Percentiles rank a stretch among this genome's conserved stretches.
phyloP scores from a whole-genome alignment of 2,329 filamentous ascomycete species.

The Fulvia fulva region DNA sequence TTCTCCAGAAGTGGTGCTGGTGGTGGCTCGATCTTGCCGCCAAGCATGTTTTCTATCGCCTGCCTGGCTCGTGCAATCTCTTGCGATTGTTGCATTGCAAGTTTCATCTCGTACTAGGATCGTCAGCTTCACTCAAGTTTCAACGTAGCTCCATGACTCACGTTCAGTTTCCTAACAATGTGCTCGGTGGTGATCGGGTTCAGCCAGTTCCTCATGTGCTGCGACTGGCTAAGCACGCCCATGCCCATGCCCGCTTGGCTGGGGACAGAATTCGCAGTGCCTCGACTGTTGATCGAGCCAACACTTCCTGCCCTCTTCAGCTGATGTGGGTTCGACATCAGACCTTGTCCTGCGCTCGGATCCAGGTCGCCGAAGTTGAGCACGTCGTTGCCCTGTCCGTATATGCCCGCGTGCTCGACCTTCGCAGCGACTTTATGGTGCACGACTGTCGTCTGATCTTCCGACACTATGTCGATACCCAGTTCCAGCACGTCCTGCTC shows the following conservation, averaged over 20 bases:
- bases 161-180: conserved; percentile 81
- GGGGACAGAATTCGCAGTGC: conserved; percentile 55
- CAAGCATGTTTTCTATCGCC: conserved; percentile 72
- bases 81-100: conserved; percentile 79
- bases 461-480: conserved; percentile 96
- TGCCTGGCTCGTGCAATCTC: conserved; percentile 79
- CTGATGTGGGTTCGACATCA: conserved; percentile 62
- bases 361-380: conserved; percentile 92
- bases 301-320: conserved; percentile 56
- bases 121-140: conserved; percentile 23
- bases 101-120: conserved; percentile 77
- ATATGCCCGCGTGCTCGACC: conserved; percentile 88
- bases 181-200: conserved; percentile 90
- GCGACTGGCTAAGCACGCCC: conserved; percentile 63
- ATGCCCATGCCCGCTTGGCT: conserved; percentile 45
- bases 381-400: conserved; percentile 69
- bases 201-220: conserved; percentile 77
- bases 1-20: conserved; percentile 39
- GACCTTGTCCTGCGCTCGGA: conserved; percentile 65
- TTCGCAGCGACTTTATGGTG: conserved; percentile 98
- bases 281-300: conserved; percentile 53
- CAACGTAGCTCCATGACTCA: conserved; percentile 46
- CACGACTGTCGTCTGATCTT: conserved; percentile 97
- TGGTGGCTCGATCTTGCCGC: conserved; percentile 55
- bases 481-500: conserved; percentile 90